These are phyloP conservation scores for Xylariaceae sp. DNA, from an alignment of 2,329 filamentous ascomycete species.

Conservation along the genomic window DNA sequence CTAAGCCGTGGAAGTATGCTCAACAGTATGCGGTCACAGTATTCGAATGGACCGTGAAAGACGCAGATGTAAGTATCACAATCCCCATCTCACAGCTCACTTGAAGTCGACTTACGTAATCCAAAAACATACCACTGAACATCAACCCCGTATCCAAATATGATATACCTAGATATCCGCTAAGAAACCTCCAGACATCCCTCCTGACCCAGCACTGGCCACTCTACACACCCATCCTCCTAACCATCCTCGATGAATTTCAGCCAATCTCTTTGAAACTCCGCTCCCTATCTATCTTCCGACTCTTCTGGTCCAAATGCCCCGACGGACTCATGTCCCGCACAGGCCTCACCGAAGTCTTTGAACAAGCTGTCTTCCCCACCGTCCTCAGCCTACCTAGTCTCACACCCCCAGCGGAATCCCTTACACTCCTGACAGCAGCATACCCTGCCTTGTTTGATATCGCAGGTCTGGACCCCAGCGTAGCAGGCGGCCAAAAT, in stretches of 20 bases:
- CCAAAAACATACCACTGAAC: not conserved
- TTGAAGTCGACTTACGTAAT: not conserved
- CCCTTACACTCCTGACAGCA: constrained; percentile 56
- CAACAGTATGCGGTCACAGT: constrained; percentile 49
- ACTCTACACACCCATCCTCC: constrained; percentile 63
- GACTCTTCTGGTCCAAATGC: constrained; percentile 51
- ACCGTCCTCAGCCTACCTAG: constrained; percentile 73
- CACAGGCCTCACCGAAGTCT: constrained; percentile 64
- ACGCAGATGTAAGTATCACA: constrained; percentile 42
- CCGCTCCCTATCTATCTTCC: constrained; percentile 53
- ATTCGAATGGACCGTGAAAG: constrained; percentile 57
- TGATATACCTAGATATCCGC: not conserved
- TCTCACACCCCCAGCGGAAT: constrained; percentile 70
- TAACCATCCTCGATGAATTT: constrained; percentile 65
- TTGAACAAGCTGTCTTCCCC: constrained; percentile 66
- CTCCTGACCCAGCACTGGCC: constrained; percentile 59
- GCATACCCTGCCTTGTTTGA: constrained; percentile 65
- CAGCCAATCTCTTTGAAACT: constrained; percentile 45
- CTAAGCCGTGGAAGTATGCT: constrained; percentile 60
- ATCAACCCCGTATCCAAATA: not conserved
- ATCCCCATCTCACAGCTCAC: not conserved
- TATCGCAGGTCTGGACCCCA: constrained; percentile 42
- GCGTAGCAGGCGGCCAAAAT: not conserved
- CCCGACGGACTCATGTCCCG: constrained; percentile 50
- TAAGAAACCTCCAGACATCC: constrained; percentile 8